Conservation (phyloP, 2,329 filamentous ascomycete species). For the Colletotrichum sp. region DNA sequence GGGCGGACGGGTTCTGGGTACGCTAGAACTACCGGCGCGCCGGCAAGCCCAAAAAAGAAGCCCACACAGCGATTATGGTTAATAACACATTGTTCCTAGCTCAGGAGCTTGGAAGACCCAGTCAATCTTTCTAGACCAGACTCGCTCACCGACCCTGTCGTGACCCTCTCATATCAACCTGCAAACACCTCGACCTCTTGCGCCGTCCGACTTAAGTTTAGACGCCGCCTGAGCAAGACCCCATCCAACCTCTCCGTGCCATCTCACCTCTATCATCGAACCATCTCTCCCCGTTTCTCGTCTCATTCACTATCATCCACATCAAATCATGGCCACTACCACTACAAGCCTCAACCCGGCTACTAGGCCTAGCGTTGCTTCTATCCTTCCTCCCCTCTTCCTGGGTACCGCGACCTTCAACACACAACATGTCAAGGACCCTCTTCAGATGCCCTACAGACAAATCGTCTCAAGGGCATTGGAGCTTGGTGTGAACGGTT, state of each 20-base stretch:
- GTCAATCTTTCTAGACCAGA: background rate
- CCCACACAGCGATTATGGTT: background rate
- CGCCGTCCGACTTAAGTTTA: background rate
- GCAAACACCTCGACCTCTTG: background rate
- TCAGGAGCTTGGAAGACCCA: background rate
- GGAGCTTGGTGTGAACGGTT: slow-evolving; percentile 13
- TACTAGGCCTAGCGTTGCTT: background rate
- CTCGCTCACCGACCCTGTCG: background rate
- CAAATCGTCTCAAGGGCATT: slow-evolving; percentile 15
- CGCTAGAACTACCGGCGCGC: background rate
- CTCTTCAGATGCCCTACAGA: slow-evolving; percentile 17
- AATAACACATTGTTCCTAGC: background rate
- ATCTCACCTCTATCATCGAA: background rate
- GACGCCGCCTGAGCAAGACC: background rate
- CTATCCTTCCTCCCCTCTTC: slow-evolving; percentile 77
- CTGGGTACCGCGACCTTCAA: slow-evolving; percentile 93
- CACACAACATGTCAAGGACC: slow-evolving; percentile 70
- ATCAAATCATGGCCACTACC: background rate
- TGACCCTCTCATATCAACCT: background rate
- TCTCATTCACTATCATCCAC: background rate
- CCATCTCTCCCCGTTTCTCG: background rate
- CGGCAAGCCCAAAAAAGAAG: background rate
- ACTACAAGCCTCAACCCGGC: slow-evolving; percentile 1
- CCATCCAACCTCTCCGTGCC: background rate
- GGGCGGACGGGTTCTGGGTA: background rate